Percentiles rank a stretch among this genome's conserved stretches.
Evolutionary conservation across 1,139 yeast species (phyloP).

Genomic region (Geotrichum bryndzae): DNA sequence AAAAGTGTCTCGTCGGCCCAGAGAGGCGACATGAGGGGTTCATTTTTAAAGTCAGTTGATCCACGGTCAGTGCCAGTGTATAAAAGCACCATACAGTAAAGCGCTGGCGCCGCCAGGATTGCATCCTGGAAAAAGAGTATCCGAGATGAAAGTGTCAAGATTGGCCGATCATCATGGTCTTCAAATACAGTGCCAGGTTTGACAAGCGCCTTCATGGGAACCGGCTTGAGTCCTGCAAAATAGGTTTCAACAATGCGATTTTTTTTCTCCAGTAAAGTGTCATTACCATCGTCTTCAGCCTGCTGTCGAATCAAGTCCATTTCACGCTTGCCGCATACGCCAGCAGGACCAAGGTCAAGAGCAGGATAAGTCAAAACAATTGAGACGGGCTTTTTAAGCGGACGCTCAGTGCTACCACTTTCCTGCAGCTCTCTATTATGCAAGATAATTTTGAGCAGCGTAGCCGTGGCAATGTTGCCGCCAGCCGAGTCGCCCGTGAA

Average conservation of each 20-base stretch:
- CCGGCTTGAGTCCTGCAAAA: conserved; percentile 15
- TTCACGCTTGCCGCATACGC: conserved; percentile 20
- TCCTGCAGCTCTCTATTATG: conserved; percentile 15
- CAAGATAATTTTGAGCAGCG: conserved; percentile 18
- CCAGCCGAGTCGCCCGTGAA: conserved; percentile 24
- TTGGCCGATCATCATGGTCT: conserved; percentile 14
- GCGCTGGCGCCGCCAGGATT: conserved; percentile 20
- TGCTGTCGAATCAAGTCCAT: conserved; percentile 21
- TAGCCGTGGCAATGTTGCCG: conserved; percentile 21
- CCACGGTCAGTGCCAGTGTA: conserved; percentile 24
- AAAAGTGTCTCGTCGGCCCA: conserved; percentile 19
- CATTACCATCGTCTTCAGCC: conserved; percentile 17
- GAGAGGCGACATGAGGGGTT: conserved; percentile 21
- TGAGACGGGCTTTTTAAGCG: conserved; percentile 25
- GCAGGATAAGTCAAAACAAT: conserved; percentile 21
- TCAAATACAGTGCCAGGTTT: conserved; percentile 12
- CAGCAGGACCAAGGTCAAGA: conserved; percentile 20
- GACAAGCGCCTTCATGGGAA: conserved; percentile 11
- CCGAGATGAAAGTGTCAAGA: conserved; percentile 21
- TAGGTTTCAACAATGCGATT: conserved; percentile 16
- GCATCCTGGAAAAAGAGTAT: conserved; percentile 20
- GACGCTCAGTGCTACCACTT: conserved; percentile 7
- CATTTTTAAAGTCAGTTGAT: conserved; percentile 18
- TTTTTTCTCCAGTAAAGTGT: conserved; percentile 16
- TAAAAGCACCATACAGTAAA: conserved; percentile 19